Evolutionary conservation across 2,329 filamentous ascomycete species (phyloP).

Genomic region (Colletotrichum eremochloae): DNA sequence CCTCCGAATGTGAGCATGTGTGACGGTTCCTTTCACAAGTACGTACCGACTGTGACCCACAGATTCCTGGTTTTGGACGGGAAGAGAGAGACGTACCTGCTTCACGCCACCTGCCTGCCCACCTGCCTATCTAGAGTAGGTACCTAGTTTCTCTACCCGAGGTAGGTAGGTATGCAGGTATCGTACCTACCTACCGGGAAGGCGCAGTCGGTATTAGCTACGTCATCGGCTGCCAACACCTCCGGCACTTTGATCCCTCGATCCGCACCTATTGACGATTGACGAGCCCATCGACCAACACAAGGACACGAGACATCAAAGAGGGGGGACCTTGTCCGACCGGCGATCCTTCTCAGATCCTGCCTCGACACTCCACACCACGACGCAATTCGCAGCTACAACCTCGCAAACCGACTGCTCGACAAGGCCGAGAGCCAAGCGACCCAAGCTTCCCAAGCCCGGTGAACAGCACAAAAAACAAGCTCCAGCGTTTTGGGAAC

Average conservation of each 20-base stretch:
- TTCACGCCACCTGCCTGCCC: no score
- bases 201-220: not conserved
- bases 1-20: not conserved
- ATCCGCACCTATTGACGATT: not conserved
- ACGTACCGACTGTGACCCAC: not conserved
- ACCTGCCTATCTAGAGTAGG: no score
- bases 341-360: not conserved
- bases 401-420: not conserved
- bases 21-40: not conserved
- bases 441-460: not conserved
- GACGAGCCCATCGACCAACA: not conserved
- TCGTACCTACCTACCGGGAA: not conserved
- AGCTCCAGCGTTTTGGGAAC: not conserved
- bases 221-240: not conserved
- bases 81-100: not conserved
- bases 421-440: not conserved
- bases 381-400: not conserved
- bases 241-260: not conserved
- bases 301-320: not conserved
- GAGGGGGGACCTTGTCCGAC: not conserved
- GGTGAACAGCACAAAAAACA: not conserved
- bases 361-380: not conserved
- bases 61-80: conserved; percentile 28
- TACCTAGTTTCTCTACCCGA: no score
- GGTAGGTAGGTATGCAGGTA: no score